A percentile compares a stretch with the other conserved stretches of the same genome.
Evolutionary conservation across 352 stramenopile genomes (phyloP).

Genomic region (Phytopythium cucurbitacearum): DNA sequence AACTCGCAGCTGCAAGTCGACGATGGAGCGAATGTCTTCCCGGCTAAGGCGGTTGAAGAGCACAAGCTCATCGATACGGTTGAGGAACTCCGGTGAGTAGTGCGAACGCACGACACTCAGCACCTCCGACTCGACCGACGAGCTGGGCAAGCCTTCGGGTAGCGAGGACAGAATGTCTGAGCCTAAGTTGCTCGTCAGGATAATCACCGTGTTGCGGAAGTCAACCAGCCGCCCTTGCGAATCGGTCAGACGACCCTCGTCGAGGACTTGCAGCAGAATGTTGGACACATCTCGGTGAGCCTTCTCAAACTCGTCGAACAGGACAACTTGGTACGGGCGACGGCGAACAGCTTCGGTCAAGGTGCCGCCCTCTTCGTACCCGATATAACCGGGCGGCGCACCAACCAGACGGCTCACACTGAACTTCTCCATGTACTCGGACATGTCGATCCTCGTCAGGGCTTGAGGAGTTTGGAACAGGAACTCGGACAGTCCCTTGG

Average conservation of each 20-base stretch:
- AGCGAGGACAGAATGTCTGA: conserved; percentile 79
- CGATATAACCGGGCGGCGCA: conserved; percentile 90
- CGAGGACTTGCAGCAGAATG: conserved; percentile 91
- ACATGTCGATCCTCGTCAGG: conserved; percentile 96
- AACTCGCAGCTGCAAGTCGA: conserved; percentile 91
- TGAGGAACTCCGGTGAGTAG: conserved; percentile 98
- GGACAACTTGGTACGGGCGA: conserved; percentile 93
- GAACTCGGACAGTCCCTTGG: conserved; percentile 92
- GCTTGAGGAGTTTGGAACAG: conserved; percentile 95
- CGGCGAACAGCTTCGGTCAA: conserved; percentile 94
- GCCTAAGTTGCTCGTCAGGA: conserved; percentile 97
- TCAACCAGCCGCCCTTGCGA: conserved; percentile 93
- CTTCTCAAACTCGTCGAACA: conserved; percentile 99
- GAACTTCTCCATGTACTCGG: conserved; percentile 97
- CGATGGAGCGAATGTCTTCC: conserved; percentile 92
- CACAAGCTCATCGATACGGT: conserved; percentile 97
- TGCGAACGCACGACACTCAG: conserved; percentile 89
- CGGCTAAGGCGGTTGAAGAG: conserved; percentile 95
- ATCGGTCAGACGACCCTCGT: conserved; percentile 93
- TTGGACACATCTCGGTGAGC: conserved; percentile 96
- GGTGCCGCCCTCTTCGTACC: conserved; percentile 94
- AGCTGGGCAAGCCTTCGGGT: conserved; percentile 48
- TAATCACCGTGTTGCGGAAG: conserved; percentile 97
- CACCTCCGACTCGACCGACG: conserved; percentile 72
- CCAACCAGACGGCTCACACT: conserved; percentile 91